Percentiles rank a stretch among this genome's conserved stretches.
These are phyloP conservation scores for Tetradesmus obliquus DNA, from an alignment of 139 green algal species.

Conservation along the genomic window DNA sequence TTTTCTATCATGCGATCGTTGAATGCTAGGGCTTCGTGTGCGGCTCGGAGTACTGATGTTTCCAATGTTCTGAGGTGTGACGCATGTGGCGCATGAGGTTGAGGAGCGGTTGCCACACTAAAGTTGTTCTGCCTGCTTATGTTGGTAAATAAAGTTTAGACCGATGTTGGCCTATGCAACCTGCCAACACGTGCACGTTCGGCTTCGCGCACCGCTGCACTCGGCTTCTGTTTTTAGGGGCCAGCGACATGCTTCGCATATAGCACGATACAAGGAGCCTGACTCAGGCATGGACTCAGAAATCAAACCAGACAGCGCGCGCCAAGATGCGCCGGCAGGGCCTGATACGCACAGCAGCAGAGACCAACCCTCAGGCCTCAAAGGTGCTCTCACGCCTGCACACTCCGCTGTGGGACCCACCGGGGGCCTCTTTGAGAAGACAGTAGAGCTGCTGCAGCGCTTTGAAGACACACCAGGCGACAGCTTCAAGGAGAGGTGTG, in stretches of 20 bases:
- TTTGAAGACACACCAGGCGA: slow-evolving; percentile 5
- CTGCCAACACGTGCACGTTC: background rate
- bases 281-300: background rate
- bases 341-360: background rate
- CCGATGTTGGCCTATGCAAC: background rate
- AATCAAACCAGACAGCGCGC: background rate
- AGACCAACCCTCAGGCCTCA: background rate
- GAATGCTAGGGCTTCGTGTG: no score
- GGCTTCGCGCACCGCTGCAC: no score
- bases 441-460: slow-evolving; percentile 12
- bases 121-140: no score
- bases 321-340: background rate
- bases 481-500: slow-evolving; percentile 9
- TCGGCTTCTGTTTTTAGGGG: background rate
- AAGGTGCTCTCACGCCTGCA: background rate
- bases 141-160: no score
- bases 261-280: background rate
- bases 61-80: background rate
- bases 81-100: no score
- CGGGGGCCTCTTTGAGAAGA: slow-evolving; percentile 21
- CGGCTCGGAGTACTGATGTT: background rate
- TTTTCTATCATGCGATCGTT: no score
- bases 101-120: no score
- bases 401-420: background rate
- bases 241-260: background rate